Evolutionary conservation across 2,329 filamentous ascomycete genomes (phyloP).

Genomic region (Stachybotrys echinatus): DNA sequence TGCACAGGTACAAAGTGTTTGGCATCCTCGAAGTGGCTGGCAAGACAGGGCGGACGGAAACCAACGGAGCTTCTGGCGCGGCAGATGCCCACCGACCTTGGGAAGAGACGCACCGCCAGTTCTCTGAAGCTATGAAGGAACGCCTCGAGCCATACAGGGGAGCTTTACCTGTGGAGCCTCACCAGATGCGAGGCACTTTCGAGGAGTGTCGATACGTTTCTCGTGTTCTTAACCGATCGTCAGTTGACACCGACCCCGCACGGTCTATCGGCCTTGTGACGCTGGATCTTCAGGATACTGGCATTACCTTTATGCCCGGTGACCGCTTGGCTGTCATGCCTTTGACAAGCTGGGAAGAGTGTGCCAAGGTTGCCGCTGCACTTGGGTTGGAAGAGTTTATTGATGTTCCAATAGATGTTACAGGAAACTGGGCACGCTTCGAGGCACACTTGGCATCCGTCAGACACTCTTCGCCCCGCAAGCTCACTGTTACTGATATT

Average conservation of each 20-base stretch:
- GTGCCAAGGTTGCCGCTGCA: conserved; percentile 47
- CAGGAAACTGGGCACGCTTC: conserved; percentile 40
- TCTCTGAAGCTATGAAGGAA: conserved; percentile 50
- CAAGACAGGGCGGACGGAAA: conserved; percentile 47
- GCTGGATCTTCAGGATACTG: conserved; percentile 46
- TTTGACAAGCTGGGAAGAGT: conserved; percentile 49
- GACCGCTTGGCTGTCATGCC: conserved; percentile 51
- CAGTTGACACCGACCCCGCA: conserved; percentile 39
- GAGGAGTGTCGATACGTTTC: conserved; percentile 48
- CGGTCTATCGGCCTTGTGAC: conserved; percentile 44
- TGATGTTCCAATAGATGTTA: conserved; percentile 31
- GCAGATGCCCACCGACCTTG: conserved; percentile 37
- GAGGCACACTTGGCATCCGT: conserved; percentile 39
- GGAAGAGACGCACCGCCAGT: conserved; percentile 45
- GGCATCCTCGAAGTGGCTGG: conserved; percentile 48
- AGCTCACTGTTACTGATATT: conserved; percentile 41
- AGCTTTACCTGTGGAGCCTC: conserved; percentile 39
- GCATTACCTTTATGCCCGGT: conserved; percentile 47
- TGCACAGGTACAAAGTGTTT: conserved; percentile 52
- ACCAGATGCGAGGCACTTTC: conserved; percentile 50
- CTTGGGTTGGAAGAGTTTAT: conserved; percentile 43
- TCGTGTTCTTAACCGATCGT: conserved; percentile 36
- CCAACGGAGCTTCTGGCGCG: conserved; percentile 44
- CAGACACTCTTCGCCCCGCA: conserved; percentile 14
- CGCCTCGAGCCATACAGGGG: conserved; percentile 44